These are phyloP conservation scores for Porcisia hertigi DNA, from an alignment of 208 protist species.

Conservation along the genomic window DNA sequence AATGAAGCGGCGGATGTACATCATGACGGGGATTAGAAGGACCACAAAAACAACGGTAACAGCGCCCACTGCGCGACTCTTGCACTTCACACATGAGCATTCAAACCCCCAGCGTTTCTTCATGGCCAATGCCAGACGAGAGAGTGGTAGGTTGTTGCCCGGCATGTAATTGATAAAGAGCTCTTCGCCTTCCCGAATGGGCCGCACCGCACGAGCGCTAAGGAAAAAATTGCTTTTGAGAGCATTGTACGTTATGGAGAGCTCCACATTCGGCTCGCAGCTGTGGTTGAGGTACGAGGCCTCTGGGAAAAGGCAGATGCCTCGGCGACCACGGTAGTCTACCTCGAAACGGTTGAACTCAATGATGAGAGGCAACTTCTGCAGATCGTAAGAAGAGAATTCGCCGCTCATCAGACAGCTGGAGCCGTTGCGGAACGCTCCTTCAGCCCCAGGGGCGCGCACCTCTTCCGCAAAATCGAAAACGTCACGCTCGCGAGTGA, in stretches of 20 bases:
- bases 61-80: slow-evolving; percentile 71
- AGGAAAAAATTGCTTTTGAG: slow-evolving; percentile 77
- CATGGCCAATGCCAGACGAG: slow-evolving; percentile 75
- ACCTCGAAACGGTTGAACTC: slow-evolving; percentile 89
- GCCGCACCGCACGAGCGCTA: slow-evolving; percentile 67
- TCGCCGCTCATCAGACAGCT: slow-evolving; percentile 73
- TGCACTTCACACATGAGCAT: slow-evolving; percentile 79
- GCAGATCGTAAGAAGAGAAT: slow-evolving; percentile 83
- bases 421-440: slow-evolving; percentile 61
- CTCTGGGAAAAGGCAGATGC: slow-evolving; percentile 83
- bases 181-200: slow-evolving; percentile 78
- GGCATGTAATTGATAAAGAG: slow-evolving; percentile 89
- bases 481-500: slow-evolving; percentile 84
- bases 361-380: slow-evolving; percentile 81
- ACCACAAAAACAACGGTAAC: slow-evolving; percentile 66
- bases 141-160: slow-evolving; percentile 75
- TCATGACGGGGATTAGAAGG: slow-evolving; percentile 57
- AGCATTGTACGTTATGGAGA: slow-evolving; percentile 75
- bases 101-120: slow-evolving; percentile 86
- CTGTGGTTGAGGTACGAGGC: slow-evolving; percentile 86
- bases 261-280: slow-evolving; percentile 82
- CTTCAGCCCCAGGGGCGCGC: slow-evolving; percentile 53
- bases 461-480: slow-evolving; percentile 86
- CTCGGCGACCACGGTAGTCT: slow-evolving; percentile 74
- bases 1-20: slow-evolving; percentile 65